phyloP scores from a whole-genome alignment of 805 yeast genomes.

The Candida suzukii region DNA sequence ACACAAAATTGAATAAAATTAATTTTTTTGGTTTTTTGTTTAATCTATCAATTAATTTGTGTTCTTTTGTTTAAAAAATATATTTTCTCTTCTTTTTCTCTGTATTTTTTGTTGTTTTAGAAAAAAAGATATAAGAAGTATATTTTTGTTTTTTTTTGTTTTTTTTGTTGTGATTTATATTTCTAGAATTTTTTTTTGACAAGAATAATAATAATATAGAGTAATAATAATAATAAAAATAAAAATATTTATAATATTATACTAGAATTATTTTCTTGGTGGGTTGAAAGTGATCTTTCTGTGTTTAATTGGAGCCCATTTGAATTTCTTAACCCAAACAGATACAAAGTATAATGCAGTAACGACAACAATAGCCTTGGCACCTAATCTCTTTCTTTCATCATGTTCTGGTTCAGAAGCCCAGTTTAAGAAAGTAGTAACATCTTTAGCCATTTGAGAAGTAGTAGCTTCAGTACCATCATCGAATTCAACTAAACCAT shows the following conservation, averaged over 20 bases:
- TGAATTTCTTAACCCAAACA: constrained; percentile 93
- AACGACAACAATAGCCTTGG: constrained; percentile 79
- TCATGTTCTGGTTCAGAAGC: constrained; percentile 98
- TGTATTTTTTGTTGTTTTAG: too few species aligned
- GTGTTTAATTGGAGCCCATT: constrained; percentile 94
- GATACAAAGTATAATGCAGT: constrained; percentile 76
- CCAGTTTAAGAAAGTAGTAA: constrained; percentile 93
- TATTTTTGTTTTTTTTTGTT: too few species aligned
- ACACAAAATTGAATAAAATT: too few species aligned
- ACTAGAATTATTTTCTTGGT: constrained; percentile 55
- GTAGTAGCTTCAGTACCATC: constrained; percentile 99
- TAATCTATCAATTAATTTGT: too few species aligned
- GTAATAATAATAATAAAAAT: not conserved
- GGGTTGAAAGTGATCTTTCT: constrained; percentile 92
- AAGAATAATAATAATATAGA: too few species aligned
- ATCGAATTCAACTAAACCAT: constrained; percentile 95
- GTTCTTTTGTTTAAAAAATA: too few species aligned
- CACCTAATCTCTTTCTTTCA: constrained; percentile 94
- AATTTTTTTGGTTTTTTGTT: too few species aligned
- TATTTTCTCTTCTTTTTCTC: too few species aligned
- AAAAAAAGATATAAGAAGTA: too few species aligned
- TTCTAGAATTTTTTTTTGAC: too few species aligned
- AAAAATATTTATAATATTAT: not conserved
- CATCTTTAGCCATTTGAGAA: constrained; percentile 99
- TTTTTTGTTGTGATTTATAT: too few species aligned